Percentiles rank a stretch among this genome's conserved stretches.
Evolutionary conservation across 352 stramenopile species (phyloP).

Genomic region (Phytophthora podocarpi): DNA sequence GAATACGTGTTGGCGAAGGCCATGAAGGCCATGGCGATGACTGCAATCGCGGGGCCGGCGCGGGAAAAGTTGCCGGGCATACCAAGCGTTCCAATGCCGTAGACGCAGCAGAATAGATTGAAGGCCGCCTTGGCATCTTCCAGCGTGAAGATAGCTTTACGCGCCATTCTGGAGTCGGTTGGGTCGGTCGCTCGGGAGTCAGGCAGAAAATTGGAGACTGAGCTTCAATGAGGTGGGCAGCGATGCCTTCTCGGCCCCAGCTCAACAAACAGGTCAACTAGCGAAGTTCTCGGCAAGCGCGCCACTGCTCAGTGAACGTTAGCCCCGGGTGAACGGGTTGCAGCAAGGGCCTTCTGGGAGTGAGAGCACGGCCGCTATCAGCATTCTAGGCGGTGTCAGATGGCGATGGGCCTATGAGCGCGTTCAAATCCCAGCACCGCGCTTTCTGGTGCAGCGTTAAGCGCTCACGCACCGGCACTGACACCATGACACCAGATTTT

Average conservation of each 20-base stretch:
- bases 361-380: slow-evolving; percentile 10
- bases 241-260: neutral
- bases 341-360: slow-evolving; percentile 7
- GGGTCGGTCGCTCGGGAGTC: slow-evolving; percentile 4
- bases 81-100: slow-evolving; percentile 60
- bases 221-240: slow-evolving; percentile 19
- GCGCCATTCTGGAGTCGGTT: slow-evolving; percentile 6
- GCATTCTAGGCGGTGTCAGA: slow-evolving; percentile 8
- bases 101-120: slow-evolving; percentile 56
- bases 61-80: slow-evolving; percentile 60
- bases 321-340: slow-evolving; percentile 8
- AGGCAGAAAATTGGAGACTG: slow-evolving; percentile 22
- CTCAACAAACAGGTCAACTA: slow-evolving; percentile 18
- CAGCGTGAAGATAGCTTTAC: slow-evolving; percentile 37
- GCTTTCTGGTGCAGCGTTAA: slow-evolving; percentile 21
- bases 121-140: slow-evolving; percentile 57
- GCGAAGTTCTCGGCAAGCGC: slow-evolving; percentile 21
- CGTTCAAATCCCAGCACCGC: slow-evolving; percentile 1
- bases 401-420: slow-evolving; percentile 6
- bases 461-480: slow-evolving; percentile 14
- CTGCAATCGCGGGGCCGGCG: slow-evolving; percentile 39
- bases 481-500: no score
- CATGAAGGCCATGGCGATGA: slow-evolving; percentile 56
- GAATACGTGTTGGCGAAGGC: slow-evolving; percentile 51
- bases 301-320: slow-evolving; percentile 1